Evolutionary conservation across 176 grass and related monocot genomes (phyloP), one percentile per base, ranked within the genome.

Genomic region (Poa annua): DNA sequence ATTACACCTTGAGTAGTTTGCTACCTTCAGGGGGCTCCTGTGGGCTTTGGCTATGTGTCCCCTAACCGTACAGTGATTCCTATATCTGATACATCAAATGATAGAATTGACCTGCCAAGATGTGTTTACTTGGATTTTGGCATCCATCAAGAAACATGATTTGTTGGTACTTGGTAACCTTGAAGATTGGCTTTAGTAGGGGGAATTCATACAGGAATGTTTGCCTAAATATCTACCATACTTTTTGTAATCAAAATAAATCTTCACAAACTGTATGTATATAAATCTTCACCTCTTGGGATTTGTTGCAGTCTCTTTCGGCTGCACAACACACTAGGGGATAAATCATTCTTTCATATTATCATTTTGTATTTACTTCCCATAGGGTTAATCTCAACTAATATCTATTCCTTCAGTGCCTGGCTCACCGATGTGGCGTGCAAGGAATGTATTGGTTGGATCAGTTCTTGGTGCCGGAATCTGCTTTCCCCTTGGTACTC

Each of bases 391-490:
- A 33, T 8, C 64, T 75, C 1, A 61, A 60, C 48, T 90, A 33
- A 79, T 56, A 3, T 60, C 42, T 80, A 11, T 77, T 72, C 63
- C 47, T 83, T 89, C 52, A 99, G 96, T 93, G 87, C 96, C 91
- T 82, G 93, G 96, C 29, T 96, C 93, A 67, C 51, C 84, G 13
- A 84, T 85, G 88, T 98, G 93, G 96, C 91, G 86, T 75, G 93
- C 93, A 39, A 95, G 93, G 82, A 95, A 95, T 83, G 87, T 91
- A 66, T 82, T 98, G 52, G 86, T 95, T 44, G 91, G 91, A 85
- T 93, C 93, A 75, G 87, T 81, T 83, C 85, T 95, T 33, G 91
- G 93, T 88, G 93, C 93, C 87, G 96, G 87, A 93, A 81, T 98
- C 60, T 93, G 93, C 84, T 96, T 93, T 77, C 93, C 93, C 71